A percentile compares a stretch with the other conserved stretches of the same genome.
These are phyloP conservation scores for Cyberlindnera galapagoensis DNA, from an alignment of 805 yeast species.

Conservation along the genomic window DNA sequence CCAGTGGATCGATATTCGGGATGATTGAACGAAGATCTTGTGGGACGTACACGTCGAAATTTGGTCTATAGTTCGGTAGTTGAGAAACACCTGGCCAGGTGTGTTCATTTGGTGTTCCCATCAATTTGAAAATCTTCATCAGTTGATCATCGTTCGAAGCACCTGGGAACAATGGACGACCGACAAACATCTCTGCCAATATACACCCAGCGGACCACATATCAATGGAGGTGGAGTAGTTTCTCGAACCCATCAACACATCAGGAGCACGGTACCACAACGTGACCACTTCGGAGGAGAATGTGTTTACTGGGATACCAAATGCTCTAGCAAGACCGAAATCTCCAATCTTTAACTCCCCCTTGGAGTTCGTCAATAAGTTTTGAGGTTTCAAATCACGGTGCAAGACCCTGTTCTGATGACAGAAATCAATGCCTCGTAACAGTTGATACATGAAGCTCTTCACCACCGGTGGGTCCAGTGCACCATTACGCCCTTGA, in stretches of 20 bases:
- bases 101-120: constrained; percentile 95
- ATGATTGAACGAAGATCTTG: constrained; percentile 78
- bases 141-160: constrained; percentile 94
- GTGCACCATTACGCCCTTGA: constrained; percentile 78
- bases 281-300: constrained; percentile 95
- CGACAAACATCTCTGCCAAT: constrained; percentile 97
- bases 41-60: constrained; percentile 80
- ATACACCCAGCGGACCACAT: constrained; percentile 99
- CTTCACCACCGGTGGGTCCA: constrained; percentile 81
- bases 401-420: constrained; percentile 59
- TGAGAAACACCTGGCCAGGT: constrained; percentile 97
- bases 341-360: constrained; percentile 90
- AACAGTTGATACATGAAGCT: constrained; percentile 92
- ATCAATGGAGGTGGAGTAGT: constrained; percentile 94
- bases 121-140: constrained; percentile 79
- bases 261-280: constrained; percentile 98
- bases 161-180: constrained; percentile 95
- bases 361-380: constrained; percentile 79
- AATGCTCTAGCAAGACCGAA: constrained; percentile 96
- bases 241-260: constrained; percentile 88
- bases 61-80: constrained; percentile 78
- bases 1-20: constrained; percentile 75
- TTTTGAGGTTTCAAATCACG: constrained; percentile 93
- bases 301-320: constrained; percentile 96
- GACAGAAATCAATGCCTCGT: constrained; percentile 71